Base-by-base conservation (phyloP, 148 eudicot genomes). In the Linanthus parryae region DNA sequence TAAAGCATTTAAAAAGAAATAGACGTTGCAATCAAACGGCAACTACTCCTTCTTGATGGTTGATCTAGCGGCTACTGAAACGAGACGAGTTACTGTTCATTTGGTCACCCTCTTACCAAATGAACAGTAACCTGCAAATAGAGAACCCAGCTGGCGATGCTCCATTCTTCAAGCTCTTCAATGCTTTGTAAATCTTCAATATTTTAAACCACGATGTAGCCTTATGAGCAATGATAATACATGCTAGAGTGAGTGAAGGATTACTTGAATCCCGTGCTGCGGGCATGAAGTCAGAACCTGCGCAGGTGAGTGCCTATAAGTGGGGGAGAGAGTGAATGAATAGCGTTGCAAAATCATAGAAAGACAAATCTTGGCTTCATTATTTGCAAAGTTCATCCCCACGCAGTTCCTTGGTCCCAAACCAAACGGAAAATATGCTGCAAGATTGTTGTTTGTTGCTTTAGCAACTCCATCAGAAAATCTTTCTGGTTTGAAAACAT, bases 341-440 rank as follows among this genome's bases (percentile, higher is more conserved):
- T 34, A 52, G 22, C 43, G 35, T 14, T 50, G 55, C 55, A 50
- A 18, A 50, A 50, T 50, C 55, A 50, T 50, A 1, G 40, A 50
- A 14, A 50, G 56, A 15, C n/a, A 41, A 52, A 52, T 52, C 18
- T 52, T 52, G 19, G 43, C 42, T 52, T 52, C 56, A 29, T 3
- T 50, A 15, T 28, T 18, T 29, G 55, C 55, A 50, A 50, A 50
- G 13, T 17, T 50, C 22, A 28, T 27, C 9, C 56, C 56, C 40
- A 52, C 56, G 35, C 56, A 52, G n/a, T 24, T 52, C 21, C 56
- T 26, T 9, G 56, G 43, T 8, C 56, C 56, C 2, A 52, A 52
- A 20, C 56, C 56, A 35, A 52, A 52, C 14, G 56, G 56, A n/a
- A 52, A 18, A 20, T 18, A 52, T 34, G 42, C 56, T 35, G 56